Conservation (phyloP, 768 basidiomycete species). For the Termitomyces eurrhizus region DNA sequence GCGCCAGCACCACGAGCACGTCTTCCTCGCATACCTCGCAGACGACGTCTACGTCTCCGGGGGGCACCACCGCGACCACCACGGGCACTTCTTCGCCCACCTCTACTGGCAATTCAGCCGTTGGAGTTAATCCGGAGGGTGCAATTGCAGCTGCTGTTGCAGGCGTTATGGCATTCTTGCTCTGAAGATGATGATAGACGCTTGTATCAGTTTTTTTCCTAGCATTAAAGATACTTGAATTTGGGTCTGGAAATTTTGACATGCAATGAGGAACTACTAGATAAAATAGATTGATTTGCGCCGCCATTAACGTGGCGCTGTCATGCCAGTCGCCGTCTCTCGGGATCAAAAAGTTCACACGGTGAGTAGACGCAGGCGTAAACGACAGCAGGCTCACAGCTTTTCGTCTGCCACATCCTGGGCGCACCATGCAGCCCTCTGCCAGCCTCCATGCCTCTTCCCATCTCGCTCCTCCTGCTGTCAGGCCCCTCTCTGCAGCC, state of each 20-base stretch:
- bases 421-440: conserved; percentile 17
- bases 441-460: conserved; percentile 28
- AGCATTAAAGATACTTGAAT: neutral
- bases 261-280: too few relatives aligned
- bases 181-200: neutral
- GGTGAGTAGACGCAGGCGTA: neutral
- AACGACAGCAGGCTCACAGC: conserved; percentile 4
- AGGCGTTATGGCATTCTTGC: conserved; percentile 14
- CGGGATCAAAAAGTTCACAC: conserved; percentile 10
- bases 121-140: conserved; percentile 13
- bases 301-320: too few relatives aligned
- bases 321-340: neutral
- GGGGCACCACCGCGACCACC: neutral
- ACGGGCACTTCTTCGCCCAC: conserved; percentile 4
- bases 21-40: neutral
- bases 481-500: conserved; percentile 59
- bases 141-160: conserved; percentile 12
- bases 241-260: neutral
- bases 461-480: conserved; percentile 32
- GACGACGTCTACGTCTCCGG: neutral
- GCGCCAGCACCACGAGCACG: neutral
- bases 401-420: conserved; percentile 3
- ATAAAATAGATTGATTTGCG: too few relatives aligned
- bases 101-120: conserved; percentile 4
- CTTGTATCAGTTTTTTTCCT: neutral